phyloP scores from a whole-genome alignment of 768 basidiomycete genomes.

The Suillus occidentalis region DNA sequence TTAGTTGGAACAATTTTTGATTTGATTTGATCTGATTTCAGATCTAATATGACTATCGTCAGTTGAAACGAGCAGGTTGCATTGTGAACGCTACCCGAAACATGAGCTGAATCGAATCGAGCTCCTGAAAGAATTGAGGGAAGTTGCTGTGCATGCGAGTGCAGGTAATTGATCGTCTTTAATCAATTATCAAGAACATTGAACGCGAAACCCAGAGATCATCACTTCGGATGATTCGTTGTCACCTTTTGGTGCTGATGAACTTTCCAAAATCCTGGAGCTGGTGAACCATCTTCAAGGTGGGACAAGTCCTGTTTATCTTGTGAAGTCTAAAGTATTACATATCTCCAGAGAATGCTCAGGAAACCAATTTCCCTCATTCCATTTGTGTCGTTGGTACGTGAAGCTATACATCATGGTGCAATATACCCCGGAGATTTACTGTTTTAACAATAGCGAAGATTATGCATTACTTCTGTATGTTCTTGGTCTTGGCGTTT shows the following conservation, averaged over 20 bases:
- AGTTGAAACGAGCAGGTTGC: constrained; percentile 6
- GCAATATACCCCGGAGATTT: background rate
- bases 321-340: background rate
- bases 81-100: constrained; percentile 11
- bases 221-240: constrained; percentile 11
- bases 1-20: background rate
- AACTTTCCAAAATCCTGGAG: constrained; percentile 9
- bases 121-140: constrained; percentile 8
- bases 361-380: background rate
- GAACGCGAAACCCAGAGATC: constrained; percentile 6
- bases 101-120: background rate
- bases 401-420: background rate
- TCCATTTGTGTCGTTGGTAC: constrained; percentile 3
- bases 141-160: constrained; percentile 8
- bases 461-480: constrained; percentile 46
- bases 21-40: background rate
- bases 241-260: constrained; percentile 11
- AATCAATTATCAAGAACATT: too few species aligned
- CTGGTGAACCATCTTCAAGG: constrained; percentile 12
- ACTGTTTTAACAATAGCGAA: constrained; percentile 30
- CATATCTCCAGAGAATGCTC: background rate
- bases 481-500: constrained; percentile 7
- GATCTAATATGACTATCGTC: background rate
- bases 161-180: constrained; percentile 19
- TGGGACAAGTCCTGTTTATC: background rate